Evolutionary conservation across 2,329 filamentous ascomycete genomes (phyloP), one percentile per base, ranked within the genome.

Genomic region (Pseudocercospora fuligena): DNA sequence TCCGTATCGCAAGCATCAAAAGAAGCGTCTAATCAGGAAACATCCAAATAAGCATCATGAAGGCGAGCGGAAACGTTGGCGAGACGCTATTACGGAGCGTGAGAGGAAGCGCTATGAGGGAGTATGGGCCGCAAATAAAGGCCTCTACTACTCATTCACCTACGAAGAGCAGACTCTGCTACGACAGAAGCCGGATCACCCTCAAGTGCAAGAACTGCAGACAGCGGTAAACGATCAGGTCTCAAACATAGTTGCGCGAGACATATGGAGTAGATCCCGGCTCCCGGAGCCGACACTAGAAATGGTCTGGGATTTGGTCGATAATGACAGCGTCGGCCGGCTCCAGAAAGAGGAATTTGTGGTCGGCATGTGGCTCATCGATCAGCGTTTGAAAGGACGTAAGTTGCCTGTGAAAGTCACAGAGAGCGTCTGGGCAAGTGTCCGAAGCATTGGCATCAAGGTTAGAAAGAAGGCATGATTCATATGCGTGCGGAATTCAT

Each of bases 81-180:
- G 91, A 49, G 91, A 94, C 71, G 84, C 88, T 67, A 87, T 95
- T 49, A 92, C 90, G 0, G 85, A 87, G 57, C 83, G 87, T 5
- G 91, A 95, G 75, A 83, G 90, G n/a, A 91, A 91, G 74, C 85
- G 92, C 1, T 95, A 95, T 77, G 92, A 94, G 77, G 92, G 90
- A 2, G 86, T 95, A 1, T 95, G 92, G 91, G 92, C 92, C 1
- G 92, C 91, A 49, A 95, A 95, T 73, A 87, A 88, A 58, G 92
- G 92, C 0, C 66, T 88, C 0, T 72, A 78, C 56, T 74, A 78
- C 27, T 68, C 76, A 11, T 74, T 76, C 60, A 73, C 73, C 8
- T 53, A 62, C 0, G 65, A 68, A 46, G 73, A 74, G 56, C 61
- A 68, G 40, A 57, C 60, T 19, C 58, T 64, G 4, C 54, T 73